Evolutionary conservation across 495 filamentous ascomycete species (phyloP).

Genomic region (Barbatosphaeria neglecta): DNA sequence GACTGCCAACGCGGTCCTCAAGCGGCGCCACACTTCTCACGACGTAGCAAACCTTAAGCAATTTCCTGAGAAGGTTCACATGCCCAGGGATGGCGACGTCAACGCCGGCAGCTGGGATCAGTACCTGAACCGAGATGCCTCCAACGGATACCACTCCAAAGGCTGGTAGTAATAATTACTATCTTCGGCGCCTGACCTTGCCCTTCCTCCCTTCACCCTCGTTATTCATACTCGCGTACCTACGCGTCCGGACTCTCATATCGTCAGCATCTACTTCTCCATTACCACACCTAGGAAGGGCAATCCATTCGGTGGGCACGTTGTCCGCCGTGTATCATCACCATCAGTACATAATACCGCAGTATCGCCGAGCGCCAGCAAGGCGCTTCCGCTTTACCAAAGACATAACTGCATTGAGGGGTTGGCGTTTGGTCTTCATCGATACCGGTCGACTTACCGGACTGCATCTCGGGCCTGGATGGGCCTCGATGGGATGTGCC

Average conservation of each 20-base stretch:
- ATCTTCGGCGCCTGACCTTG: background rate
- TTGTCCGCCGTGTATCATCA: background rate
- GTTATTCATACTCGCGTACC: background rate
- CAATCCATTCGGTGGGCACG: background rate
- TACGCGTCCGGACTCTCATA: background rate
- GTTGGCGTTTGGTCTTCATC: background rate
- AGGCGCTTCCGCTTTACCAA: background rate
- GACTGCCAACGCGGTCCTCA: constrained; percentile 77
- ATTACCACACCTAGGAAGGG: background rate
- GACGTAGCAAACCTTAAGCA: constrained; percentile 75
- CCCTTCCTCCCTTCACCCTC: background rate
- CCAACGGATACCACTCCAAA: constrained; percentile 39
- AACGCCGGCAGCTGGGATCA: constrained; percentile 40
- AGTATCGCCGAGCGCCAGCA: background rate
- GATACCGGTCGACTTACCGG: background rate
- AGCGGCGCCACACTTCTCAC: constrained; percentile 83
- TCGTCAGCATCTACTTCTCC: background rate
- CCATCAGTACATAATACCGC: background rate
- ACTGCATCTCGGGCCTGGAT: background rate
- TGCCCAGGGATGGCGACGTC: constrained; percentile 33
- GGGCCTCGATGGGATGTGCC: background rate
- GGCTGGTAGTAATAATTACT: constrained; percentile 46
- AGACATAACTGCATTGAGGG: background rate
- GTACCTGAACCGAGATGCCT: constrained; percentile 34
- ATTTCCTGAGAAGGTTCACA: constrained; percentile 48